Base-by-base conservation (phyloP, 2,329 filamentous ascomycete genomes). In the Akanthomyces muscarius region DNA sequence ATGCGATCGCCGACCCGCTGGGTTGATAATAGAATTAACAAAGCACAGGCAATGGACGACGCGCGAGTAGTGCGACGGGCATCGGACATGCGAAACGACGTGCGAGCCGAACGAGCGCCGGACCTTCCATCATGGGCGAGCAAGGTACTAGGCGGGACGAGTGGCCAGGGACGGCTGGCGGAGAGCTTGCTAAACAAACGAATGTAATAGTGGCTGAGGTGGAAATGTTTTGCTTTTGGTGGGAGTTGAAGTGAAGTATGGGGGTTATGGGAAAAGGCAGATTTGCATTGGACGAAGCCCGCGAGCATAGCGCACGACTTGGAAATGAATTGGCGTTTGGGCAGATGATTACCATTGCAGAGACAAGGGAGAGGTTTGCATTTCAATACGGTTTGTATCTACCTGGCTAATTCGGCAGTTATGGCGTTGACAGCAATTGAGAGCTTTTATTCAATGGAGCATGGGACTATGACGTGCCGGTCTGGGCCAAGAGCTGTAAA, bases 111-210 rank as follows among this genome's bases (percentile, higher is more conserved):
- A 10, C 23, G 65, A 68, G 18, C 55, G 57, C 14, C 64, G 45
- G 69, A 68, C 44, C 67, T 75, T 33, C 74, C 75, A 10, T 57
- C 63, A 14, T 75, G 73, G 74, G 74, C 74, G 38, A 74, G 67
- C 57, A 66, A 70, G 38, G 72, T 74, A 6, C 64, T 72, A 30
- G 59, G 54, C 10, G n/a, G 38, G 14, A 28, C 58, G 13, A 14
- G 28, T n/a, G 44, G 52, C 10, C 60, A 56, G 16, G 60, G 51
- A 44, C 30, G 60, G 33, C 21, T 62, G 33, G 60, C n/a, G n/a
- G 52, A 56, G 44, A 56, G 52, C 18, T 56, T 62, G 33, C 30
- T 42, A 3, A 56, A 25, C 33, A 51, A 41, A 36, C 44, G 51
- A 55, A 2, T 55, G 30, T 41, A 50, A 14, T 48, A 45, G 11